A percentile compares a stretch with the other conserved stretches of the same genome.
phyloP scores from a whole-genome alignment of 2,329 filamentous ascomycete species.

The Aschersonia sp. region DNA sequence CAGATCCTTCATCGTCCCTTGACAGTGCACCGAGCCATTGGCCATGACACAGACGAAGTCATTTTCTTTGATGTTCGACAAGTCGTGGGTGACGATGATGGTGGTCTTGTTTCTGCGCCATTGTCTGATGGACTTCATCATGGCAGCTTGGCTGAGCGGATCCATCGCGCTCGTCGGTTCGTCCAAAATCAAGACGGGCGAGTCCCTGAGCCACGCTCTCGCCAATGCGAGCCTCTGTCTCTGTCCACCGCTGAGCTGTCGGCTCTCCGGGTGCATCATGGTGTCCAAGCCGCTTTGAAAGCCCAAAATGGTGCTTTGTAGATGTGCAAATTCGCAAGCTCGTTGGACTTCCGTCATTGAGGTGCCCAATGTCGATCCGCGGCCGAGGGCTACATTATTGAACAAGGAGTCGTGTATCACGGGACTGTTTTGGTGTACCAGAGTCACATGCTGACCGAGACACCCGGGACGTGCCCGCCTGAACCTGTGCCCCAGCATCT shows the following conservation, averaged over 20 bases:
- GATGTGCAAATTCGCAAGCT: slow-evolving; percentile 52
- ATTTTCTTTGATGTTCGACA: slow-evolving; percentile 54
- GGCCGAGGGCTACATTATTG: slow-evolving; percentile 65
- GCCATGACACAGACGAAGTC: slow-evolving; percentile 78
- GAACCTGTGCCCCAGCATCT: slow-evolving; percentile 52
- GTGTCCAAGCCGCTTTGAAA: slow-evolving; percentile 64
- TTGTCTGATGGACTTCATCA: slow-evolving; percentile 60
- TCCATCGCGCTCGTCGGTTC: slow-evolving; percentile 83
- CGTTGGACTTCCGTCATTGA: slow-evolving; percentile 39
- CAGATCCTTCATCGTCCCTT: slow-evolving; percentile 29
- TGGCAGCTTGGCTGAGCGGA: slow-evolving; percentile 46
- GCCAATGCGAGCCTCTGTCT: slow-evolving; percentile 71
- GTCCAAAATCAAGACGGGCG: slow-evolving; percentile 72
- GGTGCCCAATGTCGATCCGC: slow-evolving; percentile 30
- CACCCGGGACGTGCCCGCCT: slow-evolving; percentile 50
- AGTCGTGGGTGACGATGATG: slow-evolving; percentile 85
- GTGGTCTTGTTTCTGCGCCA: slow-evolving; percentile 79
- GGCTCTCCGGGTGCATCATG: slow-evolving; percentile 52
- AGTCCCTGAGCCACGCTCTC: slow-evolving; percentile 60
- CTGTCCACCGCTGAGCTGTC: slow-evolving; percentile 70
- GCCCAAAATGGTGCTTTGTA: slow-evolving; percentile 51
- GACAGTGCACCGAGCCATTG: slow-evolving; percentile 49
- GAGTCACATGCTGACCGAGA: slow-evolving; percentile 62
- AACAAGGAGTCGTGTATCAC: slow-evolving; percentile 72
- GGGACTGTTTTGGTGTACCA: slow-evolving; percentile 71